Evolutionary conservation across 2,329 filamentous ascomycete genomes (phyloP).

Genomic region (Pezicula radicicola): DNA sequence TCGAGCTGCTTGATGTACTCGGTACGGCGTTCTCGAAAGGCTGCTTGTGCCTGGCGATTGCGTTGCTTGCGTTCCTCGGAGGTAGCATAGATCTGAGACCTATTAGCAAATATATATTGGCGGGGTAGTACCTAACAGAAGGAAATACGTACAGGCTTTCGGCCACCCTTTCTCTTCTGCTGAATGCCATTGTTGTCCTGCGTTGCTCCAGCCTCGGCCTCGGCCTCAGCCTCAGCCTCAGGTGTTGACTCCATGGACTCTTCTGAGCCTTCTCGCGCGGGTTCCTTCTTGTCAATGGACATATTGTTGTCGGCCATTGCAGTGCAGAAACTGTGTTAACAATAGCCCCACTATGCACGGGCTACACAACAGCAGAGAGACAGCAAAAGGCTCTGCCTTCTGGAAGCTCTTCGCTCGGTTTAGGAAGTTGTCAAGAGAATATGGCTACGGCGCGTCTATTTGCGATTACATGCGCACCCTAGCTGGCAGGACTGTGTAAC

Average conservation of each 20-base stretch:
- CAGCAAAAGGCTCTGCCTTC: constrained; percentile 32
- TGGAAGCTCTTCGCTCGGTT: constrained; percentile 25
- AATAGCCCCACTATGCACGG: constrained; percentile 1
- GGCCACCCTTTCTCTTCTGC: constrained; percentile 94
- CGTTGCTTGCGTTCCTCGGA: constrained; percentile 98
- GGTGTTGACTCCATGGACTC: constrained; percentile 58
- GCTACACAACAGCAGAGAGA: not conserved
- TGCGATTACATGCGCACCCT: constrained; percentile 21
- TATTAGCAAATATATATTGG: constrained; percentile 15
- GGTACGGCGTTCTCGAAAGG: constrained; percentile 92
- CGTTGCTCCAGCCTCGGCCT: constrained; percentile 21
- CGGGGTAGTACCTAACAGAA: not conserved
- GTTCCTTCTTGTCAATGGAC: constrained; percentile 62
- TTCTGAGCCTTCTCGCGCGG: constrained; percentile 55
- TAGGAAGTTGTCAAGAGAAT: constrained; percentile 1
- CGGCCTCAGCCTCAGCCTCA: constrained; percentile 43
- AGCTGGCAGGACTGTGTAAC: constrained; percentile 1
- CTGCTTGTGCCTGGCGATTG: constrained; percentile 94
- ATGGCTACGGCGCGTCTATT: constrained; percentile 12
- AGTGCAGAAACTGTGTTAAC: not conserved
- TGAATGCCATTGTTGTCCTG: constrained; percentile 51
- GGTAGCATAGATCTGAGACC: constrained; percentile 85
- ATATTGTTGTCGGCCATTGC: constrained; percentile 64
- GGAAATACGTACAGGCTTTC: constrained; percentile 77
- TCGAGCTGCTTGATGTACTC: constrained; percentile 99